phyloP scores from a whole-genome alignment of 805 yeast genomes.

The Scheffersomyces coipomensis region DNA sequence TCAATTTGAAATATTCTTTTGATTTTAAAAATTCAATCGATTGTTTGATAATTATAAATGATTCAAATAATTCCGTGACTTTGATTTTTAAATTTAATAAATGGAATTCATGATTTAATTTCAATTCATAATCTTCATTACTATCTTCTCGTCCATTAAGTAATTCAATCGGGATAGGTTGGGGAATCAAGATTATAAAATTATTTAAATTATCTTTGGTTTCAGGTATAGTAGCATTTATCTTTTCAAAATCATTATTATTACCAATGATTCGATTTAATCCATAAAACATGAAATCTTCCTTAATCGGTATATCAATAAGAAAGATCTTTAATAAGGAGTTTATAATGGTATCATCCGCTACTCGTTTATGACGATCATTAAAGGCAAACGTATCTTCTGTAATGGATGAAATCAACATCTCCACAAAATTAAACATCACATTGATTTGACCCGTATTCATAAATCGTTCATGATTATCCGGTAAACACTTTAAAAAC shows the following conservation, averaged over 20 bases:
- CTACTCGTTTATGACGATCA: conserved; percentile 10
- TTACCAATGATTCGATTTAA: conserved; percentile 55
- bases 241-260: conserved; percentile 39
- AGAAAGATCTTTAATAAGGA: conserved; percentile 35
- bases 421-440: conserved; percentile 52
- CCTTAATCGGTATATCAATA: conserved; percentile 39
- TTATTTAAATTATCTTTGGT: conserved; percentile 19
- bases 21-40: conserved; percentile 26
- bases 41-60: conserved; percentile 29
- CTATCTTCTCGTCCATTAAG: conserved; percentile 5
- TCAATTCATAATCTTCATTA: conserved; percentile 1
- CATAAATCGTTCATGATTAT: conserved; percentile 43
- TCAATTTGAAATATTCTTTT: conserved; percentile 37
- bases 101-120: conserved; percentile 41
- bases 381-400: conserved; percentile 25
- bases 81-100: conserved; percentile 40
- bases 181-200: conserved; percentile 21
- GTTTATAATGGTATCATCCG: conserved; percentile 16
- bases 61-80: conserved; percentile 51
- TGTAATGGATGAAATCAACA: conserved; percentile 44
- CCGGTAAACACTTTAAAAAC: conserved; percentile 43
- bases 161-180: conserved; percentile 24
- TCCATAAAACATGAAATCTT: conserved; percentile 49
- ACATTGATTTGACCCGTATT: conserved; percentile 45
- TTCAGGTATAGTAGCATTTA: conserved; percentile 43